These are phyloP conservation scores for Cyberlindnera mrakii DNA, from an alignment of 805 yeast species.

Conservation along the genomic window DNA sequence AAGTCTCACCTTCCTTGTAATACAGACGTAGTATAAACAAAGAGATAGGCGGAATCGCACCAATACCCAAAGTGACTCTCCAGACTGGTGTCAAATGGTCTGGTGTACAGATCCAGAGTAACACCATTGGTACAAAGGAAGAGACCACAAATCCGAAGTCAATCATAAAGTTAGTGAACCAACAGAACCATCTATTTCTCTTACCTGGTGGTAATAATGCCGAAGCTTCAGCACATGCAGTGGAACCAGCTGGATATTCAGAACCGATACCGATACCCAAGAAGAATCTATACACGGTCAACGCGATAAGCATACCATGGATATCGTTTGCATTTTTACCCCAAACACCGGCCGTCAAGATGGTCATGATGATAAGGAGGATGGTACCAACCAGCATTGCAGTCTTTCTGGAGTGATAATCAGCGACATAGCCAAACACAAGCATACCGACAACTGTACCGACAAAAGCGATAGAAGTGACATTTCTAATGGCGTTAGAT, in stretches of 20 bases:
- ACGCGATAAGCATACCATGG: conserved; percentile 74
- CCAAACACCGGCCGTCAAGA: conserved; percentile 83
- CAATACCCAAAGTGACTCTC: conserved; percentile 87
- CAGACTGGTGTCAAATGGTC: conserved; percentile 76
- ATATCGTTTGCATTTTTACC: conserved; percentile 43
- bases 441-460: conserved; percentile 90
- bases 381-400: conserved; percentile 80
- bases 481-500: conserved; percentile 71
- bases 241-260: conserved; percentile 91
- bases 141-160: conserved; percentile 81
- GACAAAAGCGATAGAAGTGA: conserved; percentile 82
- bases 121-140: conserved; percentile 80
- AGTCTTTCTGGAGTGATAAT: conserved; percentile 69
- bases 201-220: conserved; percentile 70
- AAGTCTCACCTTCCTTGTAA: conserved; percentile 69
- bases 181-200: conserved; percentile 82
- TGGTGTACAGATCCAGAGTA: conserved; percentile 74
- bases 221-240: conserved; percentile 90
- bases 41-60: conserved; percentile 81
- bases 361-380: conserved; percentile 70
- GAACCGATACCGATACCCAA: conserved; percentile 92
- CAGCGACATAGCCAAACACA: conserved; percentile 73
- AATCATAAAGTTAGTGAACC: conserved; percentile 87
- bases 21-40: conserved; percentile 73
- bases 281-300: conserved; percentile 81